phyloP scores from a whole-genome alignment of 805 yeast species.

The Ogataea ramenticola region DNA sequence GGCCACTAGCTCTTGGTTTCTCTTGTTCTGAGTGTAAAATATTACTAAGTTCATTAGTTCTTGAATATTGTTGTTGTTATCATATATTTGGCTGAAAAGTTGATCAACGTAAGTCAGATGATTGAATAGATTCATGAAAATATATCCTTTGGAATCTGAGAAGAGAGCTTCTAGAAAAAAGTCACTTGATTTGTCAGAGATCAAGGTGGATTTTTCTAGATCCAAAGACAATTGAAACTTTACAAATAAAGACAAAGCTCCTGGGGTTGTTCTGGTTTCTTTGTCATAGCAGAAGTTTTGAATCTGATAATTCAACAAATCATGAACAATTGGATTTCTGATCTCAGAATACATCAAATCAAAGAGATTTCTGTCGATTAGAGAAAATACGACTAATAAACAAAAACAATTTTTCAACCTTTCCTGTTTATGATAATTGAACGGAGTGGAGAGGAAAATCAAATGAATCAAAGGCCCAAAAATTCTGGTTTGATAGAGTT shows the following conservation, averaged over 20 bases:
- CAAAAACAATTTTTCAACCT: slow-evolving; percentile 14
- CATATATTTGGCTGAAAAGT: background rate
- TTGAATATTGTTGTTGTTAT: background rate
- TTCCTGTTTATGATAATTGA: slow-evolving; percentile 11
- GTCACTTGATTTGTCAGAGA: slow-evolving; percentile 9
- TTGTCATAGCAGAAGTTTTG: background rate
- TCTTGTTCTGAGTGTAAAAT: background rate
- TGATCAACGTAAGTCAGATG: background rate
- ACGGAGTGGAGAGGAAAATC: slow-evolving; percentile 8
- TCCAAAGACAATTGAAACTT: slow-evolving; percentile 12
- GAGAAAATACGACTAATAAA: slow-evolving; percentile 15
- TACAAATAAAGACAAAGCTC: slow-evolving; percentile 10
- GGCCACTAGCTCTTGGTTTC: background rate
- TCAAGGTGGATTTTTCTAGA: slow-evolving; percentile 15
- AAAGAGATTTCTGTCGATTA: slow-evolving; percentile 12
- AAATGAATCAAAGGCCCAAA: slow-evolving; percentile 9
- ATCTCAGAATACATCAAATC: slow-evolving; percentile 6
- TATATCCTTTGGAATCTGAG: background rate
- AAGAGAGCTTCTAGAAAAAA: background rate
- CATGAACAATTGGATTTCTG: slow-evolving; percentile 4
- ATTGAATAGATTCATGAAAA: background rate
- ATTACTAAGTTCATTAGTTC: background rate
- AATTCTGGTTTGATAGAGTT: slow-evolving; percentile 3
- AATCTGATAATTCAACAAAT: slow-evolving; percentile 7
- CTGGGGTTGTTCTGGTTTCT: slow-evolving; percentile 3